Evolutionary conservation across 768 basidiomycete genomes (phyloP), one percentile per base, ranked within the genome.

Genomic region (Hydnum rufescens): DNA sequence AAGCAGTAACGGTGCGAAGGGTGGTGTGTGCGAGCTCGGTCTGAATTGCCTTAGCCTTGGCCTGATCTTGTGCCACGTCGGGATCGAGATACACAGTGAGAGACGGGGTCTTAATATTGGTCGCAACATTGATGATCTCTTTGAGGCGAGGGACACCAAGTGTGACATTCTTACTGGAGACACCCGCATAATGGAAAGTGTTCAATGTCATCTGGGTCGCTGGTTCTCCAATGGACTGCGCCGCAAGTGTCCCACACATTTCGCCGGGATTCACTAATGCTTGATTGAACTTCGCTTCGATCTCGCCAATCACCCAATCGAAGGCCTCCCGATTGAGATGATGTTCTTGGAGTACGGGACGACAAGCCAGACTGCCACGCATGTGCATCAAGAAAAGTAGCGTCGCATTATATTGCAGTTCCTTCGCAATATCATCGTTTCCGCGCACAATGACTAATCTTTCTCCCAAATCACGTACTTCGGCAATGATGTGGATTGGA

Each of bases 151-250:
- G 95, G 1, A 99, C 95, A 80, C 95, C 95, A 54, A 97, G 86
- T 0, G 95, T 99, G 49, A 99, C 95, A 67, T 95, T 96, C 70
- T 97, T 97, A 62, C 85, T 89, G n/a, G 95, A 93, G 25, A 99
- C 95, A 80, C 95, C 95, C 55, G 95, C 95, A 64, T 96, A 97
- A 67, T 99, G 95, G 85, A 97, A 99, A 0, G 93, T 97, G 66
- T 99, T 99, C 54, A 99, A 67, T 4, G 95, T 97, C 95, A 99
- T 97, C 68, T 99, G 95, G 0, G 95, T 99, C 3, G 95, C 95
- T 0, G 95, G 95, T 70, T 97, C 95, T 65, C 95, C 95, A 58
- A 97, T 99, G 0, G 95, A 97, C 68, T 99, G 95, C 0, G 95
- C 95, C 32, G 93, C 83, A 22, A 97, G 75, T 0, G 90, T 95